Evolutionary conservation across 805 yeast species (phyloP).

Genomic region (Nakazawaea molendinolei): DNA sequence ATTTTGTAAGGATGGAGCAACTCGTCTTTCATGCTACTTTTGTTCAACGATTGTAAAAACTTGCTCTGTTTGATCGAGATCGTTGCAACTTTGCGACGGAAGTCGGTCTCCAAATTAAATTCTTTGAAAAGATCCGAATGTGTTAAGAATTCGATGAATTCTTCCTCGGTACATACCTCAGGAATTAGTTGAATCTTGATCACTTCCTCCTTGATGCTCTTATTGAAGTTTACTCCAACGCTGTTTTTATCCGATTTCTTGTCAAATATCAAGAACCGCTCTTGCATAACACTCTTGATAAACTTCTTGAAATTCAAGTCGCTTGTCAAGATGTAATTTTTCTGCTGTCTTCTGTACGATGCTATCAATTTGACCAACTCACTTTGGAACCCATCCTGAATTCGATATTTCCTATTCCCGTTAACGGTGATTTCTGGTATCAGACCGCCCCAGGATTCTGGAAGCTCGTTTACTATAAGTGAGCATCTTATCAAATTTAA

Average conservation of each 20-base stretch:
- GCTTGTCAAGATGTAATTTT: conserved; percentile 14
- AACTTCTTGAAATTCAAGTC: conserved; percentile 8
- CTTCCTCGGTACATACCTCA: conserved; percentile 11
- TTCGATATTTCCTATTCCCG: conserved; percentile 15
- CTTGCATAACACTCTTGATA: conserved; percentile 9
- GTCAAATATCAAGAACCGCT: conserved; percentile 9
- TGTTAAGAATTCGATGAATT: conserved; percentile 30
- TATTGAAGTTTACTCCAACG: conserved; percentile 7
- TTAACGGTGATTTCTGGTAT: conserved; percentile 10
- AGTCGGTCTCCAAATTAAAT: conserved; percentile 36
- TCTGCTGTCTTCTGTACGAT: conserved; percentile 11
- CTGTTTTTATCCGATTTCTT: conserved; percentile 3
- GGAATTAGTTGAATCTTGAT: conserved; percentile 15
- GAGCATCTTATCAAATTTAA: conserved; percentile 43
- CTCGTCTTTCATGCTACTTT: neutral
- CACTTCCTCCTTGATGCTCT: conserved; percentile 10
- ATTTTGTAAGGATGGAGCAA: conserved; percentile 27
- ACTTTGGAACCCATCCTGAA: conserved; percentile 15
- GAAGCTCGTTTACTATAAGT: conserved; percentile 27
- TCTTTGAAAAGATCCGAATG: conserved; percentile 40
- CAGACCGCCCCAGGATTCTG: conserved; percentile 4
- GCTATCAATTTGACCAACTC: conserved; percentile 18
- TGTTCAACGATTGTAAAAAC: conserved; percentile 26
- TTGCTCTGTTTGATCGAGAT: conserved; percentile 42
- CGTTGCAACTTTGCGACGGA: conserved; percentile 41